A percentile compares a stretch with the other conserved stretches of the same genome.
Conservation (phyloP, 495 filamentous ascomycete species). For the Umbilicaria muhlenbergii region DNA sequence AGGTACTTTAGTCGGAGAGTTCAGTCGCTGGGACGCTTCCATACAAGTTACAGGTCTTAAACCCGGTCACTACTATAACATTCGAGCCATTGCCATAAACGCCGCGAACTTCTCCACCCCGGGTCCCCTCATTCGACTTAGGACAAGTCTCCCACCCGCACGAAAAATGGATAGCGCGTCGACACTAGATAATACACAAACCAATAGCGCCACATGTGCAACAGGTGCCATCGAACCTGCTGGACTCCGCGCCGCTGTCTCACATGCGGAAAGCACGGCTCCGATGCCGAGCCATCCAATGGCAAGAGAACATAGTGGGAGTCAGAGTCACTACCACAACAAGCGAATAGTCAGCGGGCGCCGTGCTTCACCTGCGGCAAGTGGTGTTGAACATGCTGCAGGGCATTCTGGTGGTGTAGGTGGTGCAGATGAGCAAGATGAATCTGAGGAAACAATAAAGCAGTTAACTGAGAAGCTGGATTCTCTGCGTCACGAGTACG, state of each 20-base stretch:
- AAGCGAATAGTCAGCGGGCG: slow-evolving; percentile 56
- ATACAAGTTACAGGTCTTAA: slow-evolving; percentile 76
- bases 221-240: slow-evolving; percentile 38
- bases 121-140: slow-evolving; percentile 67
- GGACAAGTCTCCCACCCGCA: slow-evolving; percentile 36
- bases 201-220: slow-evolving; percentile 17
- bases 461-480: slow-evolving; percentile 58
- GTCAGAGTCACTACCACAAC: slow-evolving; percentile 36
- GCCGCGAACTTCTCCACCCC: slow-evolving; percentile 81
- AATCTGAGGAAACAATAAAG: slow-evolving; percentile 29
- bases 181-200: slow-evolving; percentile 22
- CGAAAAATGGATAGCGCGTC: slow-evolving; percentile 13
- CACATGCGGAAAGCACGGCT: slow-evolving; percentile 10
- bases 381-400: slow-evolving; percentile 35
- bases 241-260: slow-evolving; percentile 30
- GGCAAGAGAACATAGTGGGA: slow-evolving; percentile 44
- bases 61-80: slow-evolving; percentile 77
- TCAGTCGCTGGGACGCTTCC: slow-evolving; percentile 68
- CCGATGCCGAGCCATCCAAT: slow-evolving; percentile 34
- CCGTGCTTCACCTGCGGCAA: slow-evolving; percentile 59
- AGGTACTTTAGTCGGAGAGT: slow-evolving; percentile 57
- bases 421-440: slow-evolving; percentile 8
- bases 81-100: slow-evolving; percentile 80
- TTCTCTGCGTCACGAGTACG: slow-evolving; percentile 53
- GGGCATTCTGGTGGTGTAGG: slow-evolving; percentile 14